Evolutionary conservation across 1,139 yeast genomes (phyloP), one percentile per base, ranked within the genome.

Genomic region (Hemisphaericaspora lyxosophila): DNA sequence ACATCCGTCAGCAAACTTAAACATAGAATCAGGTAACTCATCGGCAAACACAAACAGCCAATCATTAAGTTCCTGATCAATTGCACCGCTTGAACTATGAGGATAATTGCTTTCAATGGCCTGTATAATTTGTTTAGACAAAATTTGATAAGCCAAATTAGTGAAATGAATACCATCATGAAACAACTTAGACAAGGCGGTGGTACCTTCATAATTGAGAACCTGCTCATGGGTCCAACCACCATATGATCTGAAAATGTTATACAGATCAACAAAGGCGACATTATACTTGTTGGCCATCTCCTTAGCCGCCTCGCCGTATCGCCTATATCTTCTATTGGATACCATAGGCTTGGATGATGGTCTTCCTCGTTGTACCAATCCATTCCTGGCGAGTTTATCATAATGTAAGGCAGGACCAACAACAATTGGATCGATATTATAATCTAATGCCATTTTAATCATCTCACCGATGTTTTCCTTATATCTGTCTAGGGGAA

Each of bases 101-200:
- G 87, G 85, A 48, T 71, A 82, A 14, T 53, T 32, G 1, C 43
- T 38, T 2, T 56, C 49, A 20, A 83, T 76, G 2, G 62, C 51
- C 8, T 55, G 46, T 36, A 67, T 43, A 8, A 83, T 41, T 26
- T 60, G 69, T 9, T 71, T 61, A 49, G 58, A 82, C 45, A 80
- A 56, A 2, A 85, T 42, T 41, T 62, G 59, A 55, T 85, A 85
- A 0, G 82, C 87, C n/a, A 59, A 54, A 0, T 81, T 78, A 2
- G 77, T 69, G 54, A 72, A 82, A 55, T 87, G 96, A 31, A 87
- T 60, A 0, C 95, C 95, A 51, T 85, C 92, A 7, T 52, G 16
- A 11, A 65, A 44, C 20, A 54, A 51, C 5, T 44, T 46, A 1
- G 44, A 42, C 38, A 62, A 48, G 3, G 33, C 42, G 1, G 9